phyloP scores from a whole-genome alignment of 1,284 basidiomycete species.

The Malassezia japonica region DNA sequence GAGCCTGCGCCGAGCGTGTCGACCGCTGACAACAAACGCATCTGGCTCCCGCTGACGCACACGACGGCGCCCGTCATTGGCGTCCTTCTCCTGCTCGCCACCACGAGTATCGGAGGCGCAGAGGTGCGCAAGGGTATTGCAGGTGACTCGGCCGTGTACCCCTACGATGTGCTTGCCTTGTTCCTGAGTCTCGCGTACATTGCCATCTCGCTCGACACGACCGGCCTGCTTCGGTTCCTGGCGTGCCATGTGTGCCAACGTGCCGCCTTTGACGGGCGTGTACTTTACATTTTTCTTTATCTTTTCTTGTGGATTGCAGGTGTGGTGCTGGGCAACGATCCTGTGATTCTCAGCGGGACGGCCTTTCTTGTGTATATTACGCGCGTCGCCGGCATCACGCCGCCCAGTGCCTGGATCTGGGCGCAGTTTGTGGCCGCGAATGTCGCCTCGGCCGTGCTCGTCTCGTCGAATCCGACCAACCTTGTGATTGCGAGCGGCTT shows the following conservation, averaged over 20 bases:
- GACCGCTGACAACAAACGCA: neutral
- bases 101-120: conserved; percentile 60
- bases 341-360: conserved; percentile 56
- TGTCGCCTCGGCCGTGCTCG: conserved; percentile 54
- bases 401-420: conserved; percentile 61
- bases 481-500: conserved; percentile 48
- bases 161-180: conserved; percentile 83
- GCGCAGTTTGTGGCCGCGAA: conserved; percentile 68
- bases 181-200: conserved; percentile 90
- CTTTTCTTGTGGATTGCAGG: conserved; percentile 68
- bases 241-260: conserved; percentile 66
- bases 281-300: conserved; percentile 69
- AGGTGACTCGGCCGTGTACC: conserved; percentile 67
- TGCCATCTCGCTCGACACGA: conserved; percentile 80
- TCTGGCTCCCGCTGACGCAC: conserved; percentile 20
- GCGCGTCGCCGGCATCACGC: conserved; percentile 57
- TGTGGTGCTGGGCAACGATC: conserved; percentile 69
- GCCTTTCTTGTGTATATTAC: conserved; percentile 79
- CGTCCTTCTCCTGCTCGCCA: conserved; percentile 67
- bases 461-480: conserved; percentile 50
- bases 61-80: conserved; percentile 60
- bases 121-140: conserved; percentile 62
- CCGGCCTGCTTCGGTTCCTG: conserved; percentile 73
- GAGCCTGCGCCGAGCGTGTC: no score
- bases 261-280: conserved; percentile 47